Percentiles rank a stretch among this genome's conserved stretches.
These are phyloP conservation scores for Plectosphaerella sp. DNA, from an alignment of 2,329 filamentous ascomycete species.

Conservation along the genomic window DNA sequence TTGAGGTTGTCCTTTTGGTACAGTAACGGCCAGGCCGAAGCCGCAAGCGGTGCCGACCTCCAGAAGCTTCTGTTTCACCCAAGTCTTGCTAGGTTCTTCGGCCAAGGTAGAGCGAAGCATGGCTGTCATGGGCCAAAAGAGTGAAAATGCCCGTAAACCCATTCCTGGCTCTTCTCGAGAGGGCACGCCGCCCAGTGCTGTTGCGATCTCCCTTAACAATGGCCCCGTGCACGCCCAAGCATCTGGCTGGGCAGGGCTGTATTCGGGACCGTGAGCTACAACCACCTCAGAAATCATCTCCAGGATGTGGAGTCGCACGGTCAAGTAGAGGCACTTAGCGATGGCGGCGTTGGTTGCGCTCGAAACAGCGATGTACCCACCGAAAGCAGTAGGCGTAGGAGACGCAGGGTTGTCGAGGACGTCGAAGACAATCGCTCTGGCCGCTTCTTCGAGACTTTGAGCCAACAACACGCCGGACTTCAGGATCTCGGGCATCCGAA, in stretches of 20 bases:
- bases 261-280: no score
- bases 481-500: no score
- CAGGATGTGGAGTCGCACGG: background rate
- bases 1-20: no score
- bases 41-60: background rate
- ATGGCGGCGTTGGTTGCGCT: slow-evolving; percentile 14
- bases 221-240: no score
- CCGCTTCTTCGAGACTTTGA: background rate
- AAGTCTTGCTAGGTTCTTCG: background rate
- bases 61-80: background rate
- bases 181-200: no score
- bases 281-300: background rate
- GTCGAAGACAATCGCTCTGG: no score
- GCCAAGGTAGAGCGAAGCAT: background rate
- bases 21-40: background rate
- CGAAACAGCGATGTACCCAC: slow-evolving; percentile 1
- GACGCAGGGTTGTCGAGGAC: no score
- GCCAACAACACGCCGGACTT: background rate
- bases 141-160: background rate
- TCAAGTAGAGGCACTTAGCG: background rate
- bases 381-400: no score
- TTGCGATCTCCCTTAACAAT: no score
- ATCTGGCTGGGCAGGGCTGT: no score
- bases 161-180: background rate
- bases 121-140: background rate